A percentile compares a stretch with the other conserved stretches of the same genome.
These are phyloP conservation scores for Coemansia sp. DNA, from an alignment of 192 early-diverging fungal species.

Conservation along the genomic window DNA sequence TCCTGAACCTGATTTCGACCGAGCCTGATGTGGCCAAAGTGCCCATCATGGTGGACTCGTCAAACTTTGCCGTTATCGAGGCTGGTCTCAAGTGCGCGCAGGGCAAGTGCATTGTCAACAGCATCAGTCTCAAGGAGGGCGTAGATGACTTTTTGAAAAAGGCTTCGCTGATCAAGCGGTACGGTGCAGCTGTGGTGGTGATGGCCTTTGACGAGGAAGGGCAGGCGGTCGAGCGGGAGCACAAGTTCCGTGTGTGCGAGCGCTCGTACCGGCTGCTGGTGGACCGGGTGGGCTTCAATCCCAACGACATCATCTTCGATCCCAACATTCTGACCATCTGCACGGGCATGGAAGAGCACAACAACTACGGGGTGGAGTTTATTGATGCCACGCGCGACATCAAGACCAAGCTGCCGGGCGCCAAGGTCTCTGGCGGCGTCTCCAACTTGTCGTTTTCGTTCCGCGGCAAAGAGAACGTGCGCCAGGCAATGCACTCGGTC, in stretches of 20 bases:
- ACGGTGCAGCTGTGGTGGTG: constrained; percentile 93
- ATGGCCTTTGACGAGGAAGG: constrained; percentile 98
- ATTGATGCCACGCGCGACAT: constrained; percentile 74
- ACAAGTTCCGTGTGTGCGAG: constrained; percentile 87
- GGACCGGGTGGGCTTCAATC: constrained; percentile 79
- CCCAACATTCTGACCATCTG: constrained; percentile 96
- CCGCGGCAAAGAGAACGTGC: constrained; percentile 88
- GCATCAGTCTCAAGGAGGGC: constrained; percentile 93
- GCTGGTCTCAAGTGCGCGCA: constrained; percentile 94
- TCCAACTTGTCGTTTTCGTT: constrained; percentile 98
- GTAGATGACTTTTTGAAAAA: constrained; percentile 89
- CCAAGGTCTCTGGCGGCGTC: constrained; percentile 93
- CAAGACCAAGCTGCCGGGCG: constrained; percentile 79
- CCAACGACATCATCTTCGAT: constrained; percentile 83
- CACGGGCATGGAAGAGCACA: constrained; percentile 97
- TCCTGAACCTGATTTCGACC: constrained; percentile 89
- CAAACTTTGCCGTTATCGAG: constrained; percentile 95
- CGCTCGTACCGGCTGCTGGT: constrained; percentile 89
- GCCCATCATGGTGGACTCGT: constrained; percentile 95
- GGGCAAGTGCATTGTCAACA: constrained; percentile 98
- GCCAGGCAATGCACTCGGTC: constrained; percentile 95
- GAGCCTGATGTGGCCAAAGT: constrained; percentile 89
- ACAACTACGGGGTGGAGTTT: constrained; percentile 94
- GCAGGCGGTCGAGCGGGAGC: constrained; percentile 79
- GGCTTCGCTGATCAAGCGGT: constrained; percentile 81